Percentiles rank a stretch among this genome's conserved stretches.
Conservation (phyloP, 2,329 filamentous ascomycete genomes). For the Fusarium sp. region DNA sequence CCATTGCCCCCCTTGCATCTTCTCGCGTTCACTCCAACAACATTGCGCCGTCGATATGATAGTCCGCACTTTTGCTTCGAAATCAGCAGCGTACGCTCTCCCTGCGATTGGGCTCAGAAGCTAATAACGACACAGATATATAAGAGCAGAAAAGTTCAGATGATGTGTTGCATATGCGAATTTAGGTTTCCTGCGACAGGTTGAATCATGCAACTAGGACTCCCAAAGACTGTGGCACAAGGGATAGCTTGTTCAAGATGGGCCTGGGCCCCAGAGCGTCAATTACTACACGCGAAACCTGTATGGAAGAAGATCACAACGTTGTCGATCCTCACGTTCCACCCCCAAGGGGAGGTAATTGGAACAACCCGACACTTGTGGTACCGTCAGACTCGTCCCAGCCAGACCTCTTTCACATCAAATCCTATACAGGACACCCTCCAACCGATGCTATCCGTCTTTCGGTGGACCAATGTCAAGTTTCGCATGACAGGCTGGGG, state of each 20-base stretch:
- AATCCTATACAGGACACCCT: not conserved
- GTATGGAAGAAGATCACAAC: not conserved
- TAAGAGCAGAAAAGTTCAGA: not conserved
- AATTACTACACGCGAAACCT: not conserved
- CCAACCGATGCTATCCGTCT: not conserved
- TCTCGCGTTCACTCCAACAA: too few relatives aligned
- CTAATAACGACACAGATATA: not conserved
- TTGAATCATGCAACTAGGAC: not conserved
- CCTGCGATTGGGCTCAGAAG: not conserved
- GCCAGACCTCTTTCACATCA: not conserved
- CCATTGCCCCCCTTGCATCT: too few relatives aligned
- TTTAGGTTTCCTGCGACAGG: not conserved
- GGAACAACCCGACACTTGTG: not conserved
- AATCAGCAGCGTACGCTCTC: too few relatives aligned
- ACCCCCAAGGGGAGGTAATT: not conserved
- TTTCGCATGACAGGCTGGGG: not conserved
- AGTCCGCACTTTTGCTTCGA: too few relatives aligned
- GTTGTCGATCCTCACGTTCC: not conserved
- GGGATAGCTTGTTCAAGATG: not conserved
- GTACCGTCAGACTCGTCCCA: not conserved
- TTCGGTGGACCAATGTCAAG: too few relatives aligned
- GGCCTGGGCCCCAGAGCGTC: not conserved
- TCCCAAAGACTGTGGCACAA: not conserved
- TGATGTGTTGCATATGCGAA: not conserved
- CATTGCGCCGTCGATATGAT: too few relatives aligned